These are phyloP conservation scores for Pichia sp. DNA, from an alignment of 1,139 yeast genomes.

Conservation along the genomic window DNA sequence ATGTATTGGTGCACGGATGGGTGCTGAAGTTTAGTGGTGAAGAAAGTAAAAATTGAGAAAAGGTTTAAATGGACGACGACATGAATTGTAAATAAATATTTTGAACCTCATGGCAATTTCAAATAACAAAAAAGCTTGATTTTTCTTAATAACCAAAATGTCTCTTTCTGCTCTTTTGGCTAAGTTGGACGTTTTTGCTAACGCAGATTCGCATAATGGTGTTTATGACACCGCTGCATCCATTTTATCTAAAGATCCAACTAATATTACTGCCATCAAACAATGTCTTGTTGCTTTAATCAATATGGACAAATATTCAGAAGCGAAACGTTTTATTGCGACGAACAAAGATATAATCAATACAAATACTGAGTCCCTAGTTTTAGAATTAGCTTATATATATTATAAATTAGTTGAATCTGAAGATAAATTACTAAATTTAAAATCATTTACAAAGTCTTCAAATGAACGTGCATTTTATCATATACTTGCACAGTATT, in stretches of 20 bases:
- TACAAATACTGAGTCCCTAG: slow-evolving; percentile 31
- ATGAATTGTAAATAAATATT: too few relatives aligned
- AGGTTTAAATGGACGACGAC: neutral
- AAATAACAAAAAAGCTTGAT: too few relatives aligned
- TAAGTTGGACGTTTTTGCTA: neutral
- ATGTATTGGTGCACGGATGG: neutral
- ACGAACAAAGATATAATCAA: slow-evolving; percentile 33
- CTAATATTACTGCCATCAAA: slow-evolving; percentile 48
- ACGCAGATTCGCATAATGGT: slow-evolving; percentile 40
- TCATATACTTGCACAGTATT: slow-evolving; percentile 80
- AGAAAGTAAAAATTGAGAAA: too few relatives aligned
- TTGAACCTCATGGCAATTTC: too few relatives aligned
- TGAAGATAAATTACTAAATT: slow-evolving; percentile 32
- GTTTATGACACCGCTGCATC: slow-evolving; percentile 40
- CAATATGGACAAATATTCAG: slow-evolving; percentile 60
- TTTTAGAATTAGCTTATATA: slow-evolving; percentile 61
- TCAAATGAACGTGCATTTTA: slow-evolving; percentile 43
- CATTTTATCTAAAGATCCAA: slow-evolving; percentile 37
- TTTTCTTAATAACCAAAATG: neutral
- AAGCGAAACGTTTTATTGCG: slow-evolving; percentile 46
- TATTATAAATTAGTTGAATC: slow-evolving; percentile 59
- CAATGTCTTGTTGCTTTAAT: slow-evolving; percentile 65
- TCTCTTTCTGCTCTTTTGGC: neutral
- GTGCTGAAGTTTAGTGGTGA: neutral
- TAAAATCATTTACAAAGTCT: slow-evolving; percentile 19